A percentile compares a stretch with the other conserved stretches of the same genome.
Conservation (phyloP, 371 early-diverging fungal genomes). For the Smittium culicis region DNA sequence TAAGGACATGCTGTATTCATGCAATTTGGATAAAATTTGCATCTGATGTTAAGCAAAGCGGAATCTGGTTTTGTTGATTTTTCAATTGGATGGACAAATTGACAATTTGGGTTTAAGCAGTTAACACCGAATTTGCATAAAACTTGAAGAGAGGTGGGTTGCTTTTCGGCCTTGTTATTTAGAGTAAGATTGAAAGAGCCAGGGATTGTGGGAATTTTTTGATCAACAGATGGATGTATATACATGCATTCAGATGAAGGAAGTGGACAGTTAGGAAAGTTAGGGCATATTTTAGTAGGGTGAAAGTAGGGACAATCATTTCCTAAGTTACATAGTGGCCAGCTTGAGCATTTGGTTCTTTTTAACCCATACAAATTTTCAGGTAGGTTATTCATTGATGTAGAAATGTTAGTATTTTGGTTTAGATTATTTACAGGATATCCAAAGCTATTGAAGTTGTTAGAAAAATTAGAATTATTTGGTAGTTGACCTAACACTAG, state of each 20-base stretch:
- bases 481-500: not conserved
- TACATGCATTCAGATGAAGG: not conserved
- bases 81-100: not conserved
- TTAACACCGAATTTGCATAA: conserved; percentile 3
- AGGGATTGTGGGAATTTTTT: not conserved
- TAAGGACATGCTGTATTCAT: conserved; percentile 4
- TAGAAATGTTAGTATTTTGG: not conserved
- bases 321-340: conserved; percentile 1
- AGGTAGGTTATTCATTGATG: not conserved
- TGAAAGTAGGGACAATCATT: conserved; percentile 5
- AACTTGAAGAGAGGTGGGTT: not conserved
- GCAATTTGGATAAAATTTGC: conserved; percentile 10
- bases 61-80: not conserved
- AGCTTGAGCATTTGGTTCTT: not conserved
- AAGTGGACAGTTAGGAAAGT: conserved; percentile 3
- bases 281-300: conserved; percentile 4
- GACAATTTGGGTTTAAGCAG: conserved; percentile 1
- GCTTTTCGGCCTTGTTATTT: not conserved
- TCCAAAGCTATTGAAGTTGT: not conserved
- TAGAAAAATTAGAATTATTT: not conserved
- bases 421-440: not conserved
- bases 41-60: not conserved
- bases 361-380: not conserved
- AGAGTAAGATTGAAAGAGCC: not conserved
- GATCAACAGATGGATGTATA: not conserved